phyloP scores from a whole-genome alignment of 768 basidiomycete genomes.

The Boletus rubroflammeus region DNA sequence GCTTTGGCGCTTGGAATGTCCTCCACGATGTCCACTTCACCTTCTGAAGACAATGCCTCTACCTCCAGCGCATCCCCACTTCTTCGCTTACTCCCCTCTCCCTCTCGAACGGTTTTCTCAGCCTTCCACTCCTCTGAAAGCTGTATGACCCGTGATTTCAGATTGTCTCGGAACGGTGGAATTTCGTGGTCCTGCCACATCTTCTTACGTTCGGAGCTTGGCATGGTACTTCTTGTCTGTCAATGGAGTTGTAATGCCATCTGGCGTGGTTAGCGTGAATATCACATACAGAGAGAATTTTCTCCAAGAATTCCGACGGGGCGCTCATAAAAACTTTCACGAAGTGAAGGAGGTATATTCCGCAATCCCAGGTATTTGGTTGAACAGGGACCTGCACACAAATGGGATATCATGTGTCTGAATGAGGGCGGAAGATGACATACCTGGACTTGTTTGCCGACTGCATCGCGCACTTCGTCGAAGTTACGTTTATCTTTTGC shows the following conservation, averaged over 20 bases:
- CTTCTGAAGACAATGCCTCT: conserved; percentile 32
- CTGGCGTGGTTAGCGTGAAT: not conserved
- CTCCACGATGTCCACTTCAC: conserved; percentile 39
- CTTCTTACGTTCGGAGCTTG: conserved; percentile 37
- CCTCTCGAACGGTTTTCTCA: conserved; percentile 38
- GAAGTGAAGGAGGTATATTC: conserved; percentile 87
- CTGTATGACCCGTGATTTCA: conserved; percentile 38
- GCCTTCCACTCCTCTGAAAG: conserved; percentile 57
- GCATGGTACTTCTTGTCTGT: conserved; percentile 32
- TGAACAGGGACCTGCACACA: conserved; percentile 74
- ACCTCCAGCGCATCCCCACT: conserved; percentile 15
- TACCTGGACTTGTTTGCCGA: conserved; percentile 53
- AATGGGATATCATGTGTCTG: not conserved
- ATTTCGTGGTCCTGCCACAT: conserved; percentile 56
- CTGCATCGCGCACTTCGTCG: conserved; percentile 36
- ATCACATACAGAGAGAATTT: conserved; percentile 39
- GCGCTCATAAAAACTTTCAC: conserved; percentile 70
- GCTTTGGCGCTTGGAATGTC: conserved; percentile 20
- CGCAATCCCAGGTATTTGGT: conserved; percentile 89
- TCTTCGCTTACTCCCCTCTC: conserved; percentile 30
- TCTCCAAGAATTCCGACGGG: conserved; percentile 47
- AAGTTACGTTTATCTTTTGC: conserved; percentile 66
- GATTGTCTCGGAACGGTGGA: conserved; percentile 42
- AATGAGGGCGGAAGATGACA: conserved; percentile 14
- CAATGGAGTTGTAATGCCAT: conserved; percentile 4